These are phyloP conservation scores for Pachyrhizus erosus DNA, from an alignment of 306 rosid species.

Conservation along the genomic window DNA sequence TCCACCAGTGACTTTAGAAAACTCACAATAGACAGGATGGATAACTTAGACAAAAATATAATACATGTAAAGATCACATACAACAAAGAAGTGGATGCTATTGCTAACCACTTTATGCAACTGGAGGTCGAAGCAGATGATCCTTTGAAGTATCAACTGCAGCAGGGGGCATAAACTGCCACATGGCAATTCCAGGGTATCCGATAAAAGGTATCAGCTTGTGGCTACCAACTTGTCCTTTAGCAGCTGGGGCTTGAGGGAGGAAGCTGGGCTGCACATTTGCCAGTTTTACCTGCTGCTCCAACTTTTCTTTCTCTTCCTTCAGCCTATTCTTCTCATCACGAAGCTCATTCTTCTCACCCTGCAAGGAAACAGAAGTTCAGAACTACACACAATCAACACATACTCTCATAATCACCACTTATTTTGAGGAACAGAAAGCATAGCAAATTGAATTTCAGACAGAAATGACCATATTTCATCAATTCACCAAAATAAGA, in stretches of 20 bases:
- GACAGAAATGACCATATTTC: background rate
- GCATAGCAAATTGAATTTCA: background rate
- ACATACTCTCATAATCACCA: background rate
- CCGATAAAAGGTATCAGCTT: conserved; percentile 85
- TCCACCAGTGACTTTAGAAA: conserved; percentile 30
- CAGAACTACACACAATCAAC: background rate
- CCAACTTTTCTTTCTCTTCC: conserved; percentile 73
- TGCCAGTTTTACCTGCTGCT: conserved; percentile 59
- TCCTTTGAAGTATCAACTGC: conserved; percentile 87
- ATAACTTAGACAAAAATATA: conserved; percentile 31
- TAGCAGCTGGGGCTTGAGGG: conserved; percentile 59
- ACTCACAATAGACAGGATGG: conserved; percentile 41
- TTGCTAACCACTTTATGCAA: conserved; percentile 67
- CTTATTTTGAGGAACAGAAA: conserved; percentile 18
- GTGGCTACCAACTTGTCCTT: conserved; percentile 64
- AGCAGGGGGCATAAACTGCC: conserved; percentile 92
- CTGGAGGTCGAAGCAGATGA: conserved; percentile 93
- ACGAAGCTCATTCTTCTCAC: conserved; percentile 93
- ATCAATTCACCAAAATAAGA: background rate
- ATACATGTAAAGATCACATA: conserved; percentile 26
- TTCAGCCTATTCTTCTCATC: conserved; percentile 93
- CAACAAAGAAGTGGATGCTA: conserved; percentile 40
- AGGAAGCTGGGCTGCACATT: conserved; percentile 62
- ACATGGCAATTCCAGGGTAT: conserved; percentile 90
- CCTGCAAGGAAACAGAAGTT: conserved; percentile 51